phyloP scores from a whole-genome alignment of 2,329 filamentous ascomycete species.

The Arthrobotrys conoides region DNA sequence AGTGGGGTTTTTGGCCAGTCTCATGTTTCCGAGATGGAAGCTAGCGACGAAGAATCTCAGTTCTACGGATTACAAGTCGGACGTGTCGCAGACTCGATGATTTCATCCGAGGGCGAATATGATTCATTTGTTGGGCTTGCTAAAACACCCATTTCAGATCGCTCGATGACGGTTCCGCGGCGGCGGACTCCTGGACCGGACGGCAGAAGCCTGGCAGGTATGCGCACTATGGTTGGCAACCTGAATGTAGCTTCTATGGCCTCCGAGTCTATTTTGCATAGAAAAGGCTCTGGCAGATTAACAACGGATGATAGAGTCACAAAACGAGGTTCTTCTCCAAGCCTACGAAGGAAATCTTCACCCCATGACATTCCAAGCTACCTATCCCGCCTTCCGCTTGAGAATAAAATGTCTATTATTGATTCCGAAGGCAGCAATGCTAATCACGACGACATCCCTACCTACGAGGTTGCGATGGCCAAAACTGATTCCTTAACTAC shows the following conservation, averaged over 20 bases:
- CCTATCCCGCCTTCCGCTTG: constrained; percentile 39
- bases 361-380: constrained; percentile 42
- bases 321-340: constrained; percentile 48
- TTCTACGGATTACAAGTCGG: constrained; percentile 44
- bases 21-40: constrained; percentile 56
- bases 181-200: constrained; percentile 54
- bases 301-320: constrained; percentile 54
- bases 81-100: constrained; percentile 47
- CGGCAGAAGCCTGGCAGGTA: constrained; percentile 53
- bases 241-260: constrained; percentile 62
- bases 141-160: constrained; percentile 54
- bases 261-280: constrained; percentile 49
- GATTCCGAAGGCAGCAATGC: constrained; percentile 54
- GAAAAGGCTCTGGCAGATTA: constrained; percentile 52
- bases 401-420: constrained; percentile 57
- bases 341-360: constrained; percentile 50
- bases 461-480: constrained; percentile 30
- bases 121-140: constrained; percentile 49
- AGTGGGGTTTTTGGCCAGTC: constrained; percentile 60
- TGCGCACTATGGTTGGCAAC: constrained; percentile 62
- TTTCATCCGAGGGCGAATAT: constrained; percentile 50
- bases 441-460: constrained; percentile 37
- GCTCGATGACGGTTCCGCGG: constrained; percentile 52
- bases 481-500: constrained; percentile 53
- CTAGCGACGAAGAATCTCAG: constrained; percentile 43